Evolutionary conservation across 257 asterid genomes (phyloP).

Genomic region (Rubia yunnanensis): DNA sequence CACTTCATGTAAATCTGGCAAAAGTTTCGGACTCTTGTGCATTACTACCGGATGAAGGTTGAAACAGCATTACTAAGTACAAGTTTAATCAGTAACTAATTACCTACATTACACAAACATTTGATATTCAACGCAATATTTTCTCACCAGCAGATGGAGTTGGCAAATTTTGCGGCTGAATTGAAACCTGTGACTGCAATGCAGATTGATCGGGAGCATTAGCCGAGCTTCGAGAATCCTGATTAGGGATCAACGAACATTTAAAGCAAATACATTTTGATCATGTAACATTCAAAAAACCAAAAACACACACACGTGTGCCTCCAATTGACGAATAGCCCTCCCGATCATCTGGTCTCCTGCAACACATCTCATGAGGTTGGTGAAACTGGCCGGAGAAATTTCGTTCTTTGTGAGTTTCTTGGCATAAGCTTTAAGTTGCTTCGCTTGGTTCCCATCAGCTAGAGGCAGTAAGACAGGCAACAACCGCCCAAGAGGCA

Average conservation of each 20-base stretch:
- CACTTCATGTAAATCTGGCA: slow-evolving; percentile 42
- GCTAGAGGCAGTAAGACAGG: slow-evolving; percentile 73
- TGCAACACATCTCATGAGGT: slow-evolving; percentile 67
- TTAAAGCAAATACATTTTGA: not conserved
- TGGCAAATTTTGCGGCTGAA: slow-evolving; percentile 39
- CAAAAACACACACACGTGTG: slow-evolving; percentile 34
- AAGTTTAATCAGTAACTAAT: slow-evolving; percentile 22
- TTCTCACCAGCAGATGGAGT: slow-evolving; percentile 39
- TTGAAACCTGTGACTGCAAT: slow-evolving; percentile 30
- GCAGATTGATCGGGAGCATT: slow-evolving; percentile 38
- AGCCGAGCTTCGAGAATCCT: slow-evolving; percentile 51
- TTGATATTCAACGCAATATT: slow-evolving; percentile 12
- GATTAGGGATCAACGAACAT: slow-evolving; percentile 2
- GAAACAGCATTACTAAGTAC: slow-evolving; percentile 19
- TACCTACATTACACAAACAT: slow-evolving; percentile 7
- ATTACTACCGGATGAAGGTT: slow-evolving; percentile 27
- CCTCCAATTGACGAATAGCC: slow-evolving; percentile 71
- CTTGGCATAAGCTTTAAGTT: slow-evolving; percentile 49
- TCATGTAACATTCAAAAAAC: not conserved
- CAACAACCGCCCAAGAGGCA: slow-evolving; percentile 80
- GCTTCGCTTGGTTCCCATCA: slow-evolving; percentile 79
- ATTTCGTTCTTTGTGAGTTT: slow-evolving; percentile 81
- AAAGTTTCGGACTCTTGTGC: slow-evolving; percentile 34
- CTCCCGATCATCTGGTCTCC: slow-evolving; percentile 88
- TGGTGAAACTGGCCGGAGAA: slow-evolving; percentile 60